Conservation (phyloP, 2,329 filamentous ascomycete genomes). For the Microsporum canis region DNA sequence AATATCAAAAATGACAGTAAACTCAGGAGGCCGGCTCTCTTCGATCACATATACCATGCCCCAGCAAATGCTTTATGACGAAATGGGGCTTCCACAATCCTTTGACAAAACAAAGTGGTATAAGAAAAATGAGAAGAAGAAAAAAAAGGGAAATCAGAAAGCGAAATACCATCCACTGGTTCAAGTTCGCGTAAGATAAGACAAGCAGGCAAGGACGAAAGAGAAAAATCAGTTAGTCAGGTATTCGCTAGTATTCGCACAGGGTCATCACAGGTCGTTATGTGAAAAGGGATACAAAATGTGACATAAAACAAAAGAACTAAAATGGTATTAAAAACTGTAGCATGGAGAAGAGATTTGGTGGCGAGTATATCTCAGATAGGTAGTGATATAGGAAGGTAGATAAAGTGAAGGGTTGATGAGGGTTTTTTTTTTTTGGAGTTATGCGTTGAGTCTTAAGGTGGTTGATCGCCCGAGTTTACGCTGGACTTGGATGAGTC, state of each 20-base stretch:
- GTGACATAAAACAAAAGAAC: background rate
- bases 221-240: background rate
- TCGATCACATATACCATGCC: slow-evolving; percentile 1
- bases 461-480: background rate
- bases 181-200: background rate
- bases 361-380: background rate
- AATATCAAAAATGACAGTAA: background rate
- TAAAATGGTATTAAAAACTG: background rate
- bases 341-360: background rate
- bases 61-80: background rate
- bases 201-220: background rate
- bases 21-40: background rate
- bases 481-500: slow-evolving; percentile 20
- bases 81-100: background rate
- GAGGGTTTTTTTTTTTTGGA: background rate
- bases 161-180: background rate
- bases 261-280: slow-evolving; percentile 3
- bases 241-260: slow-evolving; percentile 3
- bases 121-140: background rate
- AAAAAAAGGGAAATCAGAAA: background rate
- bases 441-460: background rate
- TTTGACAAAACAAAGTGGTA: background rate
- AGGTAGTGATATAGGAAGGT: background rate
- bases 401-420: background rate
- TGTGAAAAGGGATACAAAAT: background rate